phyloP scores from a whole-genome alignment of 78 protist species.

The Bodo saltans region DNA sequence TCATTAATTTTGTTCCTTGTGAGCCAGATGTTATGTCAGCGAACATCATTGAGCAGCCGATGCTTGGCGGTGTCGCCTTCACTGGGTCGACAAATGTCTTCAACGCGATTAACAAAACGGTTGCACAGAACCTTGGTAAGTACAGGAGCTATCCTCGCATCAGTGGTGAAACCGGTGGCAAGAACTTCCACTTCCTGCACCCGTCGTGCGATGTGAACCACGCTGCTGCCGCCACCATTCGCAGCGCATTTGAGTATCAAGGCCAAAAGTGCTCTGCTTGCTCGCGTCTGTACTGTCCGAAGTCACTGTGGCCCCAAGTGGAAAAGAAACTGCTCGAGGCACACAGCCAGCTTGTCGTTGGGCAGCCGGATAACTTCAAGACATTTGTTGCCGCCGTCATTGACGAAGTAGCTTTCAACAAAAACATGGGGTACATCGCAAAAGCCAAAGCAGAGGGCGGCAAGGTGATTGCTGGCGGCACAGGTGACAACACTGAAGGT shows the following conservation, averaged over 20 bases:
- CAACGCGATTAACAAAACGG: conserved; percentile 46
- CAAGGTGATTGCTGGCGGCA: conserved; percentile 76
- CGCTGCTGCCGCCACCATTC: conserved; percentile 37
- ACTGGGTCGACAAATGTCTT: conserved; percentile 86
- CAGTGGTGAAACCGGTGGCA: conserved; percentile 95
- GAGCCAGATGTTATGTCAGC: conserved; percentile 39
- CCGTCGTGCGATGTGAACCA: conserved; percentile 37
- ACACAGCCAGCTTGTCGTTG: conserved; percentile 52
- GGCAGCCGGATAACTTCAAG: conserved; percentile 55
- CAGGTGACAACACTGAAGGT: conserved; percentile 53
- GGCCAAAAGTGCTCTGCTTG: conserved; percentile 94
- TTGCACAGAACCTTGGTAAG: conserved; percentile 54
- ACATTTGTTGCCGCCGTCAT: conserved; percentile 81
- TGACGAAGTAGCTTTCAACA: conserved; percentile 69
- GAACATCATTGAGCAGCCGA: conserved; percentile 25
- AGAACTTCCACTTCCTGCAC: conserved; percentile 88
- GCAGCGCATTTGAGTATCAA: conserved; percentile 84
- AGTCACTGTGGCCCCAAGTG: conserved; percentile 58
- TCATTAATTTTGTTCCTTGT: conserved; percentile 81
- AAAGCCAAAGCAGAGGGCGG: conserved; percentile 58
- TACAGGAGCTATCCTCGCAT: conserved; percentile 76
- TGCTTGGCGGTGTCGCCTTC: conserved; percentile 81
- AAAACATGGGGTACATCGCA: conserved; percentile 67
- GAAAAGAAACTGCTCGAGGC: conserved; percentile 43
- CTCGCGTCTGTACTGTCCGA: conserved; percentile 80